Percentiles rank a stretch among this genome's conserved stretches.
Evolutionary conservation across 352 stramenopile genomes (phyloP).

Genomic region (Phytophthora ramorum): DNA sequence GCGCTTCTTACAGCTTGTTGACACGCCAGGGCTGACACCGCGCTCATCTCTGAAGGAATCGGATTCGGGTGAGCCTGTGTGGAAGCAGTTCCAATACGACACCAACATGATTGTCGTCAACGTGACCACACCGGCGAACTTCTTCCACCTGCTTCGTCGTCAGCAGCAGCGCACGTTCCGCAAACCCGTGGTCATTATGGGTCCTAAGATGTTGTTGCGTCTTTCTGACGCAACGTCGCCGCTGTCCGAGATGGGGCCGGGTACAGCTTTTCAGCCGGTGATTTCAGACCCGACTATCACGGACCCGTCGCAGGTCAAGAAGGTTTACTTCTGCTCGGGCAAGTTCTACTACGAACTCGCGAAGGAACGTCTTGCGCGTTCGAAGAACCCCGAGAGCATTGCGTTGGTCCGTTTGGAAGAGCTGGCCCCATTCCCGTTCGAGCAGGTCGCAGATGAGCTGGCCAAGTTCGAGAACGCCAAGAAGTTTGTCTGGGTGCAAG

Average conservation of each 20-base stretch:
- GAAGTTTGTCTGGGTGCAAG: conserved; percentile 81
- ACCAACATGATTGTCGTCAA: conserved; percentile 90
- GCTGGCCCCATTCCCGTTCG: conserved; percentile 86
- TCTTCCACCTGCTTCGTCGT: conserved; percentile 95
- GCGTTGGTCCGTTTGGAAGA: conserved; percentile 84
- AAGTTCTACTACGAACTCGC: conserved; percentile 91
- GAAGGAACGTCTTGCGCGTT: conserved; percentile 60
- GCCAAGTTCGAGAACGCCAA: conserved; percentile 68
- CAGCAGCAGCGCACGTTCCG: conserved; percentile 84
- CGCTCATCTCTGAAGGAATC: conserved; percentile 41
- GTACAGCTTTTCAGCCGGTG: conserved; percentile 72
- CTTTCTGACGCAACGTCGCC: conserved; percentile 70
- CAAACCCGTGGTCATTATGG: conserved; percentile 82
- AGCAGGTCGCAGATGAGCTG: conserved; percentile 65
- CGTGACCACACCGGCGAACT: conserved; percentile 93
- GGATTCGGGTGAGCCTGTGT: conserved; percentile 37
- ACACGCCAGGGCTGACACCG: conserved; percentile 64
- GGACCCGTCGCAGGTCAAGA: conserved; percentile 61
- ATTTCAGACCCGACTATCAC: conserved; percentile 62
- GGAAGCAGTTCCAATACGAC: conserved; percentile 70
- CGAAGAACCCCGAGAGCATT: conserved; percentile 53
- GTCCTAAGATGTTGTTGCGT: conserved; percentile 79
- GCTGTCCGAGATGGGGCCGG: conserved; percentile 65
- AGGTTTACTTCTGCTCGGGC: conserved; percentile 80
- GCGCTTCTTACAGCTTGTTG: conserved; percentile 89